These are phyloP conservation scores for Platanthera guangdongensis DNA, from an alignment of 106 monocot species.

Conservation along the genomic window DNA sequence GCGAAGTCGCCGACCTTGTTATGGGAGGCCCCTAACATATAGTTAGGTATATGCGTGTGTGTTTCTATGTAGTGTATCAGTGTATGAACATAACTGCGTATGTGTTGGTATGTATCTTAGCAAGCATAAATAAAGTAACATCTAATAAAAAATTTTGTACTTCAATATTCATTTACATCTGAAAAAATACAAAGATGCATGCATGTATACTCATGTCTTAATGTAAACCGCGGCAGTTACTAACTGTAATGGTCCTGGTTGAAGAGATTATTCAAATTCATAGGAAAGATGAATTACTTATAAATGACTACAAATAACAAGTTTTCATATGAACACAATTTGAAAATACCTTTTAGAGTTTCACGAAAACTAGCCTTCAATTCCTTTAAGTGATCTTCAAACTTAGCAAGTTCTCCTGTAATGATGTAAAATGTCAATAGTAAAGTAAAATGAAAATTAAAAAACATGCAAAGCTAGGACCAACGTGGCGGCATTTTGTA, in stretches of 20 bases:
- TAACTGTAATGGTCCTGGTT: too few species aligned
- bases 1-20: too few species aligned
- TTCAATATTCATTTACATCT: not conserved
- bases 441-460: not conserved
- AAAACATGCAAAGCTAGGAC: not conserved
- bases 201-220: too few species aligned
- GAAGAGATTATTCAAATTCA: too few species aligned
- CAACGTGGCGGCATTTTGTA: too few species aligned
- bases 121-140: not conserved
- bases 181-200: too few species aligned
- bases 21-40: too few species aligned
- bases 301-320: not conserved
- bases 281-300: not conserved
- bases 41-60: not conserved
- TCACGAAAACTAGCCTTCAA: not conserved
- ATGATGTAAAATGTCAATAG: not conserved
- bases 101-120: not conserved
- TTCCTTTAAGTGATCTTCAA: slow-evolving; percentile 5
- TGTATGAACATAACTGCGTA: not conserved
- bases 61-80: not conserved
- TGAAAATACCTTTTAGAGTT: slow-evolving; percentile 4
- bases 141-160: not conserved
- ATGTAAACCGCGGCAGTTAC: too few species aligned
- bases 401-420: not conserved
- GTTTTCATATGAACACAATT: not conserved